Base-by-base conservation (phyloP, 305 asterid species). In the Solanum hybrid region DNA sequence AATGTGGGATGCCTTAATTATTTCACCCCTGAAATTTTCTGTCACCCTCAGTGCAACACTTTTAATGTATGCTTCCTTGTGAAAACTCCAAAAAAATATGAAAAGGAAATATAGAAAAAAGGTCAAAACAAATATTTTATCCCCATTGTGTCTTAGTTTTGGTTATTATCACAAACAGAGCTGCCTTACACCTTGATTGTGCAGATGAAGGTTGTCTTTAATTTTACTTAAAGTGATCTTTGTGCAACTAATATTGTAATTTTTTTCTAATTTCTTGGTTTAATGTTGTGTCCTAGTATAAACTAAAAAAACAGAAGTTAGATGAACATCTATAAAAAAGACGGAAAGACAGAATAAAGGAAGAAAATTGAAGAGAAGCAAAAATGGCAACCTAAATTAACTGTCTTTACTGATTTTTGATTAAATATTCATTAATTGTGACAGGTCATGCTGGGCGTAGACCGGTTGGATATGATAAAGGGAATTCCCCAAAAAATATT, bases 391-490 rank as follows among this genome's bases (percentile, higher is more conserved):
- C 87, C 87, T 85, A 85, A 51, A 32, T 85, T 19, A 85, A 85
- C 76, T 56, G 27, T 85, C 42, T 56, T 85, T 56, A 85, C 36
- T 4, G 26, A 69, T 85, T 56, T 14, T 7, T 89, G 82, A 86
- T 79, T 84, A 32, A 19, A 64, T 79, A 45, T 76, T 84, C 89
- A 75, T 87, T 81, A 91, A 69, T 90, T 87, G 89, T 86, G 88
- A 87, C 90, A 97, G 99, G 98, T 97, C 86, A 97, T 97, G 99
- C 91, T 97, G 64, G 99, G 99, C 78, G 99, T 97, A 64, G 99
- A 97, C 89, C 98, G 98, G 78, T 94, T 97, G 88, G 99, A 97
- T 91, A 97, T 94, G 98, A 97, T 97, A 71, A 97, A 97, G 89
- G 99, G 99, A 87, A 97, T 97, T 90, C 99, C 99, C 27, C 99